These are phyloP conservation scores for Penicillium angulare DNA, from an alignment of 495 filamentous ascomycete genomes.

Conservation along the genomic window DNA sequence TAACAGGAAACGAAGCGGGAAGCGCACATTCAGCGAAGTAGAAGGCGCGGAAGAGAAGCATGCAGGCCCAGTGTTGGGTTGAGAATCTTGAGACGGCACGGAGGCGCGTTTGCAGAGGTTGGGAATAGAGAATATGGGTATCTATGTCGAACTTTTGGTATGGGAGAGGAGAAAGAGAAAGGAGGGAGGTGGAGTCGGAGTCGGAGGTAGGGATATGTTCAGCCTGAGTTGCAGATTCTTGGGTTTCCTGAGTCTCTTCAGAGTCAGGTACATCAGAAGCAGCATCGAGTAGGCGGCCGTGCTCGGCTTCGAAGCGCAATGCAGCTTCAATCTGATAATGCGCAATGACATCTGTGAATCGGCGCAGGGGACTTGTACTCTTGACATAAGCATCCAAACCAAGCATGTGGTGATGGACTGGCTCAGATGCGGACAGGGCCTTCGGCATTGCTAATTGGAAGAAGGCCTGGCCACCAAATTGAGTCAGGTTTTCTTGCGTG, in stretches of 20 bases:
- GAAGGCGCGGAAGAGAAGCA: conserved; percentile 73
- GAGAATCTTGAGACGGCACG: conserved; percentile 34
- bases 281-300: conserved; percentile 51
- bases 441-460: conserved; percentile 43
- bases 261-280: conserved; percentile 9
- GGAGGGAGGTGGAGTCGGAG: neutral
- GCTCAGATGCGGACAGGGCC: conserved; percentile 46
- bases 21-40: conserved; percentile 64
- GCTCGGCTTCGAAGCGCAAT: conserved; percentile 63
- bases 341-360: conserved; percentile 77
- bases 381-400: conserved; percentile 73
- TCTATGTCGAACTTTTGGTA: conserved; percentile 61
- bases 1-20: conserved; percentile 60
- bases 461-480: conserved; percentile 32
- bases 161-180: conserved; percentile 49
- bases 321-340: conserved; percentile 93
- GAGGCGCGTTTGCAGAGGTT: conserved; percentile 35
- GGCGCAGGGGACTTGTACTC: conserved; percentile 80
- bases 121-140: conserved; percentile 30
- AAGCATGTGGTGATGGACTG: conserved; percentile 56
- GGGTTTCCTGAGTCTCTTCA: neutral
- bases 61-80: conserved; percentile 59
- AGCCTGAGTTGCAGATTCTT: no score
- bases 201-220: neutral
- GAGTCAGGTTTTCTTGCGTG: conserved; percentile 34